These are phyloP conservation scores for Cercospora sp. DNA, from an alignment of 2,329 filamentous ascomycete genomes.

Conservation along the genomic window DNA sequence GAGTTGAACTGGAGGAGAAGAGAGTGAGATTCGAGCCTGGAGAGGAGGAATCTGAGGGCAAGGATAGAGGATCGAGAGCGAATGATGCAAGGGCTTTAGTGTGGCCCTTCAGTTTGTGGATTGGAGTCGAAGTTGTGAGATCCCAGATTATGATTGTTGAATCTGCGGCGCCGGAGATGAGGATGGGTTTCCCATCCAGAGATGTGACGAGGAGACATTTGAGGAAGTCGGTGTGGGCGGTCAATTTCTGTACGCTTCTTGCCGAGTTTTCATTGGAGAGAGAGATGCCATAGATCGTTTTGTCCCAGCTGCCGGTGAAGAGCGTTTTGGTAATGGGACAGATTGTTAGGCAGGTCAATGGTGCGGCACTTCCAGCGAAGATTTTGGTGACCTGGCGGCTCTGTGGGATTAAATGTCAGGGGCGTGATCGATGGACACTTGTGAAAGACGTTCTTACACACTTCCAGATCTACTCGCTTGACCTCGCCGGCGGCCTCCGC, in stretches of 20 bases:
- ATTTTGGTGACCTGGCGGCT: slow-evolving; percentile 47
- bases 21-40: slow-evolving; percentile 49
- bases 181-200: slow-evolving; percentile 59
- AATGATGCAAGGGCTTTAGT: slow-evolving; percentile 77
- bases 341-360: slow-evolving; percentile 74
- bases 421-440: neutral
- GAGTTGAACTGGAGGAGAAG: slow-evolving; percentile 68
- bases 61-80: slow-evolving; percentile 68
- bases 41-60: slow-evolving; percentile 39
- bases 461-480: slow-evolving; percentile 71
- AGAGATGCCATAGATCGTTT: slow-evolving; percentile 76
- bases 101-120: slow-evolving; percentile 78
- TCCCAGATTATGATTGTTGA: slow-evolving; percentile 72
- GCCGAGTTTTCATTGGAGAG: neutral
- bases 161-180: slow-evolving; percentile 52
- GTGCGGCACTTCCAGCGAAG: slow-evolving; percentile 75
- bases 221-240: slow-evolving; percentile 85
- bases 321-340: slow-evolving; percentile 56
- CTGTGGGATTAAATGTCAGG: slow-evolving; percentile 33
- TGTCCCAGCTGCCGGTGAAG: slow-evolving; percentile 94
- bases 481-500: slow-evolving; percentile 85
- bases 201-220: slow-evolving; percentile 70
- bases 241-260: slow-evolving; percentile 14
- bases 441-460: slow-evolving; percentile 53
- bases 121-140: slow-evolving; percentile 61